phyloP scores from a whole-genome alignment of 176 grass and related monocot species.

The Carex parvula region DNA sequence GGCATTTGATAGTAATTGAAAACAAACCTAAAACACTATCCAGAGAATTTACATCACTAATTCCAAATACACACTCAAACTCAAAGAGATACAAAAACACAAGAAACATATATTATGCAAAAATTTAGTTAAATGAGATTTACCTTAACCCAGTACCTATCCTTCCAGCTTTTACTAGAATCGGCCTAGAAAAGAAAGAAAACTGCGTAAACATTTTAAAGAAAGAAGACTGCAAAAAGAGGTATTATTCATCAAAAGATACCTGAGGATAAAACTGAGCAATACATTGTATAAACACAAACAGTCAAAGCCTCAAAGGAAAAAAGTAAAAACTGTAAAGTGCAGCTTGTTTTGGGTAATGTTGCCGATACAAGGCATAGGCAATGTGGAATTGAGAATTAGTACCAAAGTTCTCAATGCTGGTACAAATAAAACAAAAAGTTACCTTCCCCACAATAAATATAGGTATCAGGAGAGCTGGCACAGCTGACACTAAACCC shows the following conservation, averaged over 20 bases:
- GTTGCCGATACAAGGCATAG: neutral
- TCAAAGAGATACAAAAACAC: neutral
- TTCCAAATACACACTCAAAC: neutral
- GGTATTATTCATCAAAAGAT: neutral
- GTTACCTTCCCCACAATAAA: slow-evolving; percentile 78
- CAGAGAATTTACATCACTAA: slow-evolving; percentile 10
- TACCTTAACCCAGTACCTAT: slow-evolving; percentile 94
- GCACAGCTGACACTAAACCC: slow-evolving; percentile 70
- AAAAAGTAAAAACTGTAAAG: neutral
- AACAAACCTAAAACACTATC: neutral
- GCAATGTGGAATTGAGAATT: neutral
- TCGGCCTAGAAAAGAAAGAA: slow-evolving; percentile 55
- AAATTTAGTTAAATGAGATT: slow-evolving; percentile 24
- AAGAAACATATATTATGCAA: neutral
- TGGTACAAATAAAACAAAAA: neutral
- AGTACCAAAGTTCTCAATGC: neutral
- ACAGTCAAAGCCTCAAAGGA: neutral
- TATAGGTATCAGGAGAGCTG: slow-evolving; percentile 68
- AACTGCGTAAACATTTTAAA: slow-evolving; percentile 1
- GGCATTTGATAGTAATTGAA: neutral
- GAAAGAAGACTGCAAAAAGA: neutral
- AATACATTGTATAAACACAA: neutral
- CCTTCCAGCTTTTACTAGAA: slow-evolving; percentile 52
- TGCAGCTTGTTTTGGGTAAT: neutral
- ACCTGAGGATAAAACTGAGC: neutral